Base-by-base conservation (phyloP, 176 grass and related monocot genomes). In the Alopecurus myosuroides region DNA sequence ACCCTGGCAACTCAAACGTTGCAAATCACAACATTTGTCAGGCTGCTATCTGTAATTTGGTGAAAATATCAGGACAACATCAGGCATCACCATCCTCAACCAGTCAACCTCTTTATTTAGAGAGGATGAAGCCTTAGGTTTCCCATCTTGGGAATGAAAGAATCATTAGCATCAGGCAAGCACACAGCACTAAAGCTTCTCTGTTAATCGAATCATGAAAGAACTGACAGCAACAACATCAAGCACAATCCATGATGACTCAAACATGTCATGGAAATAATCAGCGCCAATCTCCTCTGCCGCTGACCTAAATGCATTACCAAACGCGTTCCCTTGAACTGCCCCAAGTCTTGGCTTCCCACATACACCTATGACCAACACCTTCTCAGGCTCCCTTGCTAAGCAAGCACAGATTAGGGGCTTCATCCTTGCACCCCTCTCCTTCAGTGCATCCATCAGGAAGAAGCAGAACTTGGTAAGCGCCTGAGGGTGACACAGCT, bases 241-340 rank as follows among this genome's bases (percentile, higher is more conserved):
- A 6, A 98, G 78, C 74, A 98, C 77, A 45, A 98, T 94, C 90
- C 95, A 98, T 61, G 95, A 98, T 67, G 92, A 94, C 76, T 98
- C 95, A 86, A 98, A 94, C 78, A 98, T 86, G 70, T 98, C 92
- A 85, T 95, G 90, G 78, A 86, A 95, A 85, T 79, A 92, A 50
- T 93, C 95, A 1, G 86, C 90, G 4, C 88, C 86, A 0, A 93
- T 92, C 81, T 95, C 90, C 58, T 89, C 86, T 22, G 92, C 92
- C 1, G 90, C 92, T 33, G 85, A 80, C 74, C 81, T 90, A 70
- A 97, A 97, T 55, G 88, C 95, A 6, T 91, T 80, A 44, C 95
- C 95, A 36, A 95, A 98, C 3, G 89, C 88, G 44, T 95, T 94
- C 3, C 95, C 95, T 56, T 98, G 88, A 63, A 95, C 84, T 62